These are phyloP conservation scores for Lachancea kluyveri DNA, from an alignment of 805 yeast species.

Conservation along the genomic window DNA sequence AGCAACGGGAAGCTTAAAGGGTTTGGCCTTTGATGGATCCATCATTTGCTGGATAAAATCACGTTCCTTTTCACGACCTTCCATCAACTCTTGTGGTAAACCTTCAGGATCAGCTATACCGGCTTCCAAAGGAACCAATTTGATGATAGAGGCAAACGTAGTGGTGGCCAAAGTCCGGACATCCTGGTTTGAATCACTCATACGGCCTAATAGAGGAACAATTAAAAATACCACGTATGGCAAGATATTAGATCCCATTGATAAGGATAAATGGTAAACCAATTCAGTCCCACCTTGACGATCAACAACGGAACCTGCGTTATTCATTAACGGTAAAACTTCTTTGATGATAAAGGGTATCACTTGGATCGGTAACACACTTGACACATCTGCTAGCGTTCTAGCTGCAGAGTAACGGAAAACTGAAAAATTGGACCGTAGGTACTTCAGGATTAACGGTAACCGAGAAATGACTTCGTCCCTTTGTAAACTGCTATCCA, in stretches of 20 bases:
- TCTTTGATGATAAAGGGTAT: constrained; percentile 75
- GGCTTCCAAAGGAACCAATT: constrained; percentile 92
- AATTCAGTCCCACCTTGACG: constrained; percentile 95
- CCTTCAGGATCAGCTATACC: constrained; percentile 95
- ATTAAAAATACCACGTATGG: constrained; percentile 94
- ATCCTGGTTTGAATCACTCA: constrained; percentile 91
- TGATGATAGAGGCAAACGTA: constrained; percentile 92
- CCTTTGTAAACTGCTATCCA: constrained; percentile 42
- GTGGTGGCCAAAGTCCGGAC: constrained; percentile 90
- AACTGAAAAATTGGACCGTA: constrained; percentile 71
- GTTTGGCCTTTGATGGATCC: constrained; percentile 87
- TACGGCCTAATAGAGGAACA: constrained; percentile 94
- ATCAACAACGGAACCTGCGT: constrained; percentile 59
- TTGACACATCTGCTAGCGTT: constrained; percentile 75
- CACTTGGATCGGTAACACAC: constrained; percentile 58
- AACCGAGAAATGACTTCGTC: constrained; percentile 46
- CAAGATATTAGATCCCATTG: constrained; percentile 82
- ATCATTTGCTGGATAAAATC: constrained; percentile 95
- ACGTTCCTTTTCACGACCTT: constrained; percentile 89
- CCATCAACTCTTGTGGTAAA: constrained; percentile 75
- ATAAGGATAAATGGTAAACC: constrained; percentile 72
- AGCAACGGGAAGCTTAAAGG: constrained; percentile 83
- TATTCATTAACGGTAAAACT: constrained; percentile 73
- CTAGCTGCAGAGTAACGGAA: constrained; percentile 87
- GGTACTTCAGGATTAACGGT: constrained; percentile 44